phyloP scores from a whole-genome alignment of 2,329 filamentous ascomycete species.

The Alternaria solani region DNA sequence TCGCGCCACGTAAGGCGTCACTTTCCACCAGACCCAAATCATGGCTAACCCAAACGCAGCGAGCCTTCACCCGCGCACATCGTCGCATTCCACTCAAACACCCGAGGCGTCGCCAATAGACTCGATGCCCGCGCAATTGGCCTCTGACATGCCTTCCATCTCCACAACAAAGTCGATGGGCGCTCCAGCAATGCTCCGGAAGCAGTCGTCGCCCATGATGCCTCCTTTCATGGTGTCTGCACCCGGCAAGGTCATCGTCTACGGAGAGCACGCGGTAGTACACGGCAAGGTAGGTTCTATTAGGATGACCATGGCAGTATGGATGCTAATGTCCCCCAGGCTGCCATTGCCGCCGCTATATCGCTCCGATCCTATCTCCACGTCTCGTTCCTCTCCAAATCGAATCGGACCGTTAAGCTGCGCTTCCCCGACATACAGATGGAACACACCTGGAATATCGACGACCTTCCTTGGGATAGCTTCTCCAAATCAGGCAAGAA shows the following conservation, averaged over 20 bases:
- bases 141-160: constrained; percentile 30
- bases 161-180: constrained; percentile 19
- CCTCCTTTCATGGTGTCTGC: constrained; percentile 98
- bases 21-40: neutral
- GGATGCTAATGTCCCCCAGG: constrained; percentile 57
- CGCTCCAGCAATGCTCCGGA: constrained; percentile 35
- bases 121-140: constrained; percentile 39
- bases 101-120: constrained; percentile 40
- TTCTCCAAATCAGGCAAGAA: constrained; percentile 87
- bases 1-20: constrained; percentile 33
- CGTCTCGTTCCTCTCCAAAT: constrained; percentile 93
- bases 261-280: constrained; percentile 97
- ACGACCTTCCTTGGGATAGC: constrained; percentile 83
- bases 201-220: constrained; percentile 67
- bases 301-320: neutral
- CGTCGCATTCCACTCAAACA: constrained; percentile 38
- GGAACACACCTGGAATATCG: constrained; percentile 92
- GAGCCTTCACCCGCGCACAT: constrained; percentile 33
- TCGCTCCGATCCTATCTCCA: constrained; percentile 96
- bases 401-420: constrained; percentile 83
- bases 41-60: constrained; percentile 27
- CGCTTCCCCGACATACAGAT: constrained; percentile 92
- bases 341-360: constrained; percentile 93
- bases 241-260: constrained; percentile 97
- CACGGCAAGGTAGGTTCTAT: constrained; percentile 77